Percentiles rank a stretch among this genome's conserved stretches.
phyloP scores from a whole-genome alignment of 441 rosid species.

The Gossypium gossypioides region DNA sequence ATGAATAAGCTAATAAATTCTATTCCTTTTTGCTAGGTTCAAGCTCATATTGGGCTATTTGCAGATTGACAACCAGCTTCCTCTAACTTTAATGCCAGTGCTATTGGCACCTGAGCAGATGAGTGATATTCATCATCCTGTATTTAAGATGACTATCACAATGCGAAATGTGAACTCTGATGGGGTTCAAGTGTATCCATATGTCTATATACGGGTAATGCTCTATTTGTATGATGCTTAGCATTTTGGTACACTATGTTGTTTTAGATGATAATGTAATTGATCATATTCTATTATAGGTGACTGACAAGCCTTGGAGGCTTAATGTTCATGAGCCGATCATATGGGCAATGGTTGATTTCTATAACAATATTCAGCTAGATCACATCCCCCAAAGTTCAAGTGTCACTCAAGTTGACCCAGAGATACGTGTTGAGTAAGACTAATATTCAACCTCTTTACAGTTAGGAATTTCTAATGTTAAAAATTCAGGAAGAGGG shows the following conservation, averaged over 20 bases:
- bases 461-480: not conserved
- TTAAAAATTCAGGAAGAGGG: not conserved
- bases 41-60: constrained; percentile 79
- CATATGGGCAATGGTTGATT: constrained; percentile 78
- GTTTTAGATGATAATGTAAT: constrained; percentile 7
- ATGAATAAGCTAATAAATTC: constrained; percentile 11
- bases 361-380: constrained; percentile 77
- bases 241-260: constrained; percentile 11
- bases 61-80: constrained; percentile 97
- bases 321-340: constrained; percentile 96
- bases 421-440: constrained; percentile 89
- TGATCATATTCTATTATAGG: constrained; percentile 36
- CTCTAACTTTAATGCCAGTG: constrained; percentile 89
- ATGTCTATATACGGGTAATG: constrained; percentile 82
- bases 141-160: constrained; percentile 86
- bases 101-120: constrained; percentile 79
- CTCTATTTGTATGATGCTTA: constrained; percentile 15
- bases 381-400: constrained; percentile 72
- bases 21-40: constrained; percentile 54
- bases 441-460: constrained; percentile 20
- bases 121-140: constrained; percentile 70
- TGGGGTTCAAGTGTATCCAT: constrained; percentile 78
- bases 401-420: constrained; percentile 78
- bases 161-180: constrained; percentile 65
- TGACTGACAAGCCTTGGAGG: constrained; percentile 83